Base-by-base conservation (phyloP, 148 eudicot genomes). In the Camellia granthamiana region DNA sequence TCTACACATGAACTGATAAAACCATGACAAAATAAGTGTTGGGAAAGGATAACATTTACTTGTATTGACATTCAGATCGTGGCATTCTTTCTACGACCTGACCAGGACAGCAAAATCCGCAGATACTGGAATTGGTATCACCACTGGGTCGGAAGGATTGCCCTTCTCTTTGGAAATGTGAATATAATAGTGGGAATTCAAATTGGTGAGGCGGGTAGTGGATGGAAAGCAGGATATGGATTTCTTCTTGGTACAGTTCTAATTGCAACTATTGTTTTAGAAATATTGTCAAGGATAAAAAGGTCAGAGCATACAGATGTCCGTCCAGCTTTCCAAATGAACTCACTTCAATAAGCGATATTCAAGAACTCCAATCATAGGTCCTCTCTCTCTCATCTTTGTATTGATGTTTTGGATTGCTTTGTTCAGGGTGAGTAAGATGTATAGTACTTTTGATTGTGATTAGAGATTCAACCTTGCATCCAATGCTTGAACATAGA, bases 151-250 rank as follows among this genome's bases (percentile, higher is more conserved):
- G 99, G 98, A 43, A 89, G 92, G 77, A 74, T 94, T 44, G 84
- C 97, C 49, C 94, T 96, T 58, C 86, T 94, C 83, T 91, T 93
- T 58, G 99, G 91, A 81, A 90, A 93, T 68, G 80, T 93, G 47
- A 93, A 96, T 75, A 91, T 96, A 62, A 74, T 88, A 49, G 79
- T 92, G 23, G 99, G 99, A 41, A 91, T 96, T 74, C 92, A 94
- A 75, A 81, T 88, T 56, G 98, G 89, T 70, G 84, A 76, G 61
- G 92, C 94, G 2, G 95, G 95, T 3, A 74, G 84, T 77, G 85
- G 78, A 42, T 96, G 99, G 99, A 93, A 91, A 83, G 90, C 88
- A 15, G 97, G 95, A n/a, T 96, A 93, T 68, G 98, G 99, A 19
- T 91, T 96, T 71, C 87, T 96, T 62, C 86, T 96, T 9, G 93